Evolutionary conservation across 192 early-diverging fungal genomes (phyloP).

Genomic region (Funneliformis mosseae): DNA sequence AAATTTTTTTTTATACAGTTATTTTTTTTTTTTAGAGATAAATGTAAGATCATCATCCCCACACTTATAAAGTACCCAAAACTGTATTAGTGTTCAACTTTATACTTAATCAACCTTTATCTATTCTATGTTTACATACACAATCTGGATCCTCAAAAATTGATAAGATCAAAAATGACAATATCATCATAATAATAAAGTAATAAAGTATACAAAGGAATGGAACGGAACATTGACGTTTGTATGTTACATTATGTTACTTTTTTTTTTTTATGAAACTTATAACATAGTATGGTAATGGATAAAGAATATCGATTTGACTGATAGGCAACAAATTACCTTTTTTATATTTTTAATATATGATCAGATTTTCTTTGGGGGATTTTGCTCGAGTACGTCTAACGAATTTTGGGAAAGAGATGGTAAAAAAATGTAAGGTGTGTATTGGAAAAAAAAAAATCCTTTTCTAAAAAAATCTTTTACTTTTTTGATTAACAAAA

Average conservation of each 20-base stretch:
- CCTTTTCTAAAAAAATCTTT: background rate
- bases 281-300: background rate
- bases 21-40: background rate
- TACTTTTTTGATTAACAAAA: background rate
- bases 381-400: background rate
- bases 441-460: background rate
- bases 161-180: background rate
- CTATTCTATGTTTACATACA: background rate
- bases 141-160: background rate
- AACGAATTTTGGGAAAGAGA: background rate
- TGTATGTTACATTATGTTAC: background rate
- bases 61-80: background rate
- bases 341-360: background rate
- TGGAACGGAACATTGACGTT: background rate
- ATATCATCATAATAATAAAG: background rate
- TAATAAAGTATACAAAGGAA: background rate
- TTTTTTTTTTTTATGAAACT: background rate
- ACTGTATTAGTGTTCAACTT: background rate
- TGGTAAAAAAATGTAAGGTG: too few relatives aligned
- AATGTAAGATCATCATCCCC: background rate
- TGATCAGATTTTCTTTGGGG: background rate
- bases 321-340: background rate
- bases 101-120: background rate
- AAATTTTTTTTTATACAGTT: background rate
- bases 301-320: background rate